These are phyloP conservation scores for Leucosporidium scottii DNA, from an alignment of 768 basidiomycete species.

Conservation along the genomic window DNA sequence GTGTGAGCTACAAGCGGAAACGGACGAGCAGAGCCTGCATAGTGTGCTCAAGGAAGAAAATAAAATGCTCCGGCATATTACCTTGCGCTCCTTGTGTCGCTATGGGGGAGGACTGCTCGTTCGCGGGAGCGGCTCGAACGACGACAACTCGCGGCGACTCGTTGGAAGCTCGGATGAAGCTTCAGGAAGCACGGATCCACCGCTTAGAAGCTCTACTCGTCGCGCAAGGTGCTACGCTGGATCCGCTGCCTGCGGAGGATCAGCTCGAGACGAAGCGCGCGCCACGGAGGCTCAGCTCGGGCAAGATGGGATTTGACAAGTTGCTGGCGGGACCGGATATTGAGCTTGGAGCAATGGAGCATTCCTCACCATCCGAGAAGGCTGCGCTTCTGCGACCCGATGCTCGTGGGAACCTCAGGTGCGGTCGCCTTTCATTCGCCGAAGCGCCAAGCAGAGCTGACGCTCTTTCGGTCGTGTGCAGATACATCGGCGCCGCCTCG, in stretches of 20 bases:
- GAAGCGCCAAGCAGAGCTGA: neutral
- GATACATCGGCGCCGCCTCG: constrained; percentile 14
- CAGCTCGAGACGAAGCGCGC: neutral
- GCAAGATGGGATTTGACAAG: neutral
- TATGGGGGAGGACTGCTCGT: neutral
- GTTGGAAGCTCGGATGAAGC: neutral
- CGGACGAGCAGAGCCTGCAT: neutral
- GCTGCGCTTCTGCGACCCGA: neutral
- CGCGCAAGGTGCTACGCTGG: neutral
- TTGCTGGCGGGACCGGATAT: neutral
- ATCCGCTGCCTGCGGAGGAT: neutral
- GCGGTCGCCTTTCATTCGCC: neutral
- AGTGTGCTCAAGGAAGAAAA: neutral
- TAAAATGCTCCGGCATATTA: neutral
- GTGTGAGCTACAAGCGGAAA: neutral
- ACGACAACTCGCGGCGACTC: neutral
- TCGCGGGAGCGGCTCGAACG: neutral
- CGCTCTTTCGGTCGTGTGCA: neutral
- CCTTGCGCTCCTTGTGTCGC: neutral
- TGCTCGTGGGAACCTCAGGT: neutral
- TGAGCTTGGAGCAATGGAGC: neutral
- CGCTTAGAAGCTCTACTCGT: neutral
- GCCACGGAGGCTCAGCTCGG: neutral
- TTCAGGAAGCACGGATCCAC: neutral
- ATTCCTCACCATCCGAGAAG: neutral